A percentile compares a stretch with the other conserved stretches of the same genome.
These are phyloP conservation scores for Lentinula raphanica DNA, from an alignment of 768 basidiomycete genomes.

Conservation along the genomic window DNA sequence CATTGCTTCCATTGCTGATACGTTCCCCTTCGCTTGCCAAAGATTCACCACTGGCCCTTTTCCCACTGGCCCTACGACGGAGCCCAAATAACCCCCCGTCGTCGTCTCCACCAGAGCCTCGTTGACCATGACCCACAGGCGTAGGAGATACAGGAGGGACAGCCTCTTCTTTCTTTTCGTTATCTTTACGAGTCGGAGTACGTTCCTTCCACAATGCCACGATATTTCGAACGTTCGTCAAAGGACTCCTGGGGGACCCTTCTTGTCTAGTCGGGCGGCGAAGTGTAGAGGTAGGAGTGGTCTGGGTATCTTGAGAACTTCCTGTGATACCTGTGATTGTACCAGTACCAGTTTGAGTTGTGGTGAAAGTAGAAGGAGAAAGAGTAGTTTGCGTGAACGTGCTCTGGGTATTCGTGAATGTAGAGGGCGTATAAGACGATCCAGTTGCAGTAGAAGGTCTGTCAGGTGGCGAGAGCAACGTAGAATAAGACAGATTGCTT, in stretches of 20 bases:
- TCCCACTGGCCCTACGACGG: conserved; percentile 30
- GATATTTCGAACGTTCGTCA: conserved; percentile 72
- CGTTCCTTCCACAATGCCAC: conserved; percentile 79
- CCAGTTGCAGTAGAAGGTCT: conserved; percentile 29
- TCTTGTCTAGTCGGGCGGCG: conserved; percentile 48
- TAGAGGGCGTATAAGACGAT: conserved; percentile 9
- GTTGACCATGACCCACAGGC: not conserved
- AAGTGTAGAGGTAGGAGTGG: conserved; percentile 47
- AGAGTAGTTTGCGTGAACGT: conserved; percentile 10
- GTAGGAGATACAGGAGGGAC: conserved; percentile 4
- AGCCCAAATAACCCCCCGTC: conserved; percentile 49
- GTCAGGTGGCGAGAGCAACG: conserved; percentile 45
- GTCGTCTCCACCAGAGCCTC: conserved; percentile 5
- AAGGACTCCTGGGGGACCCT: conserved; percentile 60
- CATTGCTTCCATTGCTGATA: not conserved
- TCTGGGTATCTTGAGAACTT: not conserved
- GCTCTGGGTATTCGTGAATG: conserved; percentile 1
- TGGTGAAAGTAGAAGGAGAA: conserved; percentile 10
- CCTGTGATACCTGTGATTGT: conserved; percentile 30
- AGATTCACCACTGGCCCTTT: not conserved
- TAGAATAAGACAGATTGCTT: conserved; percentile 14
- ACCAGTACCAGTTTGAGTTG: conserved; percentile 30
- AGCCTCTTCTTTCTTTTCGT: not conserved
- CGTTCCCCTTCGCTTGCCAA: not conserved
- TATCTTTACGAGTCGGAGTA: conserved; percentile 37